Evolutionary conservation across 2,329 filamentous ascomycete species (phyloP).

Genomic region (Zymoseptoria ardabiliae): DNA sequence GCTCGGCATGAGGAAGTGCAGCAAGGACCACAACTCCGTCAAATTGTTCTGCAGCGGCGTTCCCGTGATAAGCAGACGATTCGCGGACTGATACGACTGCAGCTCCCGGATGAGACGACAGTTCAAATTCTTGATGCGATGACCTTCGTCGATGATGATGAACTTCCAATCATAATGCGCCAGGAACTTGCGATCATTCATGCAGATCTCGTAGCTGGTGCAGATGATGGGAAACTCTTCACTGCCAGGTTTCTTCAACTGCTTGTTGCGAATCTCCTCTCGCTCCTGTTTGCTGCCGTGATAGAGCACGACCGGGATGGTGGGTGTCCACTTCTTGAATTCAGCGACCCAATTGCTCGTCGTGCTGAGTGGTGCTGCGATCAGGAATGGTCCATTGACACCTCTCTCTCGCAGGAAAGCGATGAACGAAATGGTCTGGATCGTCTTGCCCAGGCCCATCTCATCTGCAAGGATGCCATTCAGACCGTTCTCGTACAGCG

Average conservation of each 20-base stretch:
- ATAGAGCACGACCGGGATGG: slow-evolving; percentile 82
- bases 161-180: slow-evolving; percentile 90
- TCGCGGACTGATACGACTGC: slow-evolving; percentile 81
- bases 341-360: slow-evolving; percentile 95
- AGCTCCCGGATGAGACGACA: slow-evolving; percentile 85
- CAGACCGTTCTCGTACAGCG: slow-evolving; percentile 78
- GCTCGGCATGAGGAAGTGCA: slow-evolving; percentile 86
- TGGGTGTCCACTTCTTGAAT: slow-evolving; percentile 82
- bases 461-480: slow-evolving; percentile 90
- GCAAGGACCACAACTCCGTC: slow-evolving; percentile 85
- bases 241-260: slow-evolving; percentile 62
- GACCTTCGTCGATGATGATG: slow-evolving; percentile 96
- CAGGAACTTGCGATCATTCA: slow-evolving; percentile 77
- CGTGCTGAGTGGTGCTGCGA: slow-evolving; percentile 84
- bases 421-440: slow-evolving; percentile 82
- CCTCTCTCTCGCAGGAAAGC: slow-evolving; percentile 83
- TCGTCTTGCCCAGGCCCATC: slow-evolving; percentile 89
- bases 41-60: slow-evolving; percentile 95
- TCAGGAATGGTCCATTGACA: slow-evolving; percentile 79
- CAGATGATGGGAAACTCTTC: slow-evolving; percentile 81
- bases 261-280: slow-evolving; percentile 64
- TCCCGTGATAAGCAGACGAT: slow-evolving; percentile 84
- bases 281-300: slow-evolving; percentile 76
- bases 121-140: slow-evolving; percentile 94
- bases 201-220: slow-evolving; percentile 92